A percentile compares a stretch with the other conserved stretches of the same genome.
Conservation (phyloP, 495 filamentous ascomycete species). For the Penicillium egyptiacum region DNA sequence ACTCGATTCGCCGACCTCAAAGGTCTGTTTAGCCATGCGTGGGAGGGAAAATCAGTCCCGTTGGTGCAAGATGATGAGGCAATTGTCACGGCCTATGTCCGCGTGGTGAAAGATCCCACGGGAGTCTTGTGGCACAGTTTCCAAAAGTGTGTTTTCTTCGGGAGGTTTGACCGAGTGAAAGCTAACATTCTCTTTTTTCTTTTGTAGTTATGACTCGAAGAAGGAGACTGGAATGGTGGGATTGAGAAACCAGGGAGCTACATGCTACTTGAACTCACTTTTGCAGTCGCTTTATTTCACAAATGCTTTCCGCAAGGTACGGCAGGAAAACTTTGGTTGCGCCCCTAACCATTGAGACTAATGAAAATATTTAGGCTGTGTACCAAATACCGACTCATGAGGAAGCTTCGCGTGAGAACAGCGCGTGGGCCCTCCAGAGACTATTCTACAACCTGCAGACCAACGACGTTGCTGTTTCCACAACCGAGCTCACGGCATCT, state of each 20-base stretch:
- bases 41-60: conserved; percentile 67
- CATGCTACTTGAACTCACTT: conserved; percentile 97
- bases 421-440: conserved; percentile 89
- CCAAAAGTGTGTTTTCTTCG: conserved; percentile 62
- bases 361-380: conserved; percentile 63
- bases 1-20: conserved; percentile 86
- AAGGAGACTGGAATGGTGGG: conserved; percentile 98
- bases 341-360: conserved; percentile 11
- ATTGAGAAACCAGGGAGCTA: conserved; percentile 95
- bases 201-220: conserved; percentile 98
- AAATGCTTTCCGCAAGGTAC: conserved; percentile 91
- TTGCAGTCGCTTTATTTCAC: conserved; percentile 97
- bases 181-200: conserved; percentile 4
- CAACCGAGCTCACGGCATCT: conserved; percentile 87
- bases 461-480: conserved; percentile 75
- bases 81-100: conserved; percentile 89
- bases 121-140: conserved; percentile 99
- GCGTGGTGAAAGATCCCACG: conserved; percentile 93
- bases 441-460: conserved; percentile 94
- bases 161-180: background rate
- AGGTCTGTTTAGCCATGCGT: conserved; percentile 71
- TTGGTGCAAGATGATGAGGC: conserved; percentile 85
- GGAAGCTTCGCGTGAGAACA: conserved; percentile 77
- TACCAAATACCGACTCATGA: conserved; percentile 92
- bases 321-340: background rate